phyloP scores from a whole-genome alignment of 768 basidiomycete genomes.

The Lactarius pseudohatsudake region DNA sequence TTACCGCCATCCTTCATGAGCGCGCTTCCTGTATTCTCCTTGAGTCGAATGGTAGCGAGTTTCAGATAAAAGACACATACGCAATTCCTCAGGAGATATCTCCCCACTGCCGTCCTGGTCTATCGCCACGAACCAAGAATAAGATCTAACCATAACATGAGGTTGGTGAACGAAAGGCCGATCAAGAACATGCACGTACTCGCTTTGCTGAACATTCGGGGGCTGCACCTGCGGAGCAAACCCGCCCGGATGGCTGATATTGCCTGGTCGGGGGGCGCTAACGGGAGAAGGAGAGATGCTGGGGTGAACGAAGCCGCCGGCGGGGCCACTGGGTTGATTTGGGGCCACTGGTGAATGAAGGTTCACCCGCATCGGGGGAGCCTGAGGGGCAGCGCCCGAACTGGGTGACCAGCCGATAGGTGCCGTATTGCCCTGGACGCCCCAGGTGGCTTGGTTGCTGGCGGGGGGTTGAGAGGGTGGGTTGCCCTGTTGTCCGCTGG shows the following conservation, averaged over 20 bases:
- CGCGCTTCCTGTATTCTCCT: conserved; percentile 5
- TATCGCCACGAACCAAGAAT: conserved; percentile 11
- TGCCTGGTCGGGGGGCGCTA: neutral
- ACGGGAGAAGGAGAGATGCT: neutral
- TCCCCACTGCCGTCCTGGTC: conserved; percentile 16
- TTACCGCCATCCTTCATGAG: conserved; percentile 13
- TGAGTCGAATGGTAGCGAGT: neutral
- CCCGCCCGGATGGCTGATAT: neutral
- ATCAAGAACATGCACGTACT: neutral
- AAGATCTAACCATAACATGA: neutral
- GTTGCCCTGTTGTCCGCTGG: neutral
- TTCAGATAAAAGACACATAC: neutral
- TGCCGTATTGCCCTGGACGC: neutral
- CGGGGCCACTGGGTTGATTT: neutral
- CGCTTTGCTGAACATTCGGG: neutral
- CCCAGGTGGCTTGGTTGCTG: neutral
- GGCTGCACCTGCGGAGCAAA: neutral
- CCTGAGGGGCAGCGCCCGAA: neutral
- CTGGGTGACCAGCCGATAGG: neutral
- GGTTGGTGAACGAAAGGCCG: neutral
- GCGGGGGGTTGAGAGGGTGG: neutral
- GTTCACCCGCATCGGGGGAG: neutral
- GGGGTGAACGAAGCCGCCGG: neutral
- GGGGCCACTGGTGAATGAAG: neutral
- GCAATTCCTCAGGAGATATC: conserved; percentile 14